Conservation (phyloP, 2,329 filamentous ascomycete genomes). For the Monilinia fructigena region DNA sequence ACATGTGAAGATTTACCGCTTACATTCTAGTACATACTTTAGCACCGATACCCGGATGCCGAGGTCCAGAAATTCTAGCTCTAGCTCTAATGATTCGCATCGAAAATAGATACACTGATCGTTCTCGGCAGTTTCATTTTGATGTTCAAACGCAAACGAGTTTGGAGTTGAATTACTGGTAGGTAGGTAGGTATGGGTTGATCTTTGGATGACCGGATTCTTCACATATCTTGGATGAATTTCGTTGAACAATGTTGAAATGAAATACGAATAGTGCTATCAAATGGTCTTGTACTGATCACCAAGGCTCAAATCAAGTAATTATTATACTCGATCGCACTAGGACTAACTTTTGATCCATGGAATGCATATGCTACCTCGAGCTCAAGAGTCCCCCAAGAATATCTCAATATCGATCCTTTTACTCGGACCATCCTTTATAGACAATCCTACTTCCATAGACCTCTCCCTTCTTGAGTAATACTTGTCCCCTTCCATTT, state of each 20-base stretch:
- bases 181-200: neutral
- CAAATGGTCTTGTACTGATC: conserved; percentile 3
- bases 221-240: neutral
- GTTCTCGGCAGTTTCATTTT: neutral
- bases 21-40: neutral
- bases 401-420: neutral
- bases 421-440: conserved; percentile 70
- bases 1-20: conserved; percentile 15
- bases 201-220: neutral
- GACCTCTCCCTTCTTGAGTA: conserved; percentile 79
- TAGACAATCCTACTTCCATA: conserved; percentile 84
- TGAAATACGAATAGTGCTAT: neutral
- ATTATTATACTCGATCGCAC: neutral
- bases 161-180: too few species aligned
- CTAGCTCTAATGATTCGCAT: too few species aligned
- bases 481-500: conserved; percentile 74
- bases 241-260: neutral
- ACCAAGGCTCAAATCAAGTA: neutral
- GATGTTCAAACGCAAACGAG: neutral
- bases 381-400: conserved; percentile 14
- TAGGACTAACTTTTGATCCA: neutral
- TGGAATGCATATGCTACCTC: neutral
- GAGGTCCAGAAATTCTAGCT: neutral
- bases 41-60: neutral
- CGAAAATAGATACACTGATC: conserved; percentile 10